Percentiles rank a stretch among this genome's conserved stretches.
phyloP scores from a whole-genome alignment of 2,329 filamentous ascomycete species.

The Leptographium radiaticola region DNA sequence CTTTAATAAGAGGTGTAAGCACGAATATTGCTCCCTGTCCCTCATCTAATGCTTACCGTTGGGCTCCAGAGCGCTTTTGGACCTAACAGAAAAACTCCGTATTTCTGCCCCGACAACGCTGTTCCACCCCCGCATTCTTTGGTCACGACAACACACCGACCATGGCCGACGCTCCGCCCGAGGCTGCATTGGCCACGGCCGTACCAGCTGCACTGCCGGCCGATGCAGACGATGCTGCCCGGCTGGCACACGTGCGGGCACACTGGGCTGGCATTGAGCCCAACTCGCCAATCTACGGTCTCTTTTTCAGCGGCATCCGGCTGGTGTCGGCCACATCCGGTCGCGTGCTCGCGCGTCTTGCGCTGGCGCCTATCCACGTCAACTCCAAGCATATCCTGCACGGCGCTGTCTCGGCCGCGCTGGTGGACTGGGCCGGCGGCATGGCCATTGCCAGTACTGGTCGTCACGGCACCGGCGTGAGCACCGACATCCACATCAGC shows the following conservation, averaged over 20 bases:
- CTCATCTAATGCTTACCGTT: too few species aligned
- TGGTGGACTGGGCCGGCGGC: conserved; percentile 63
- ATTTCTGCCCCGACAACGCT: not conserved
- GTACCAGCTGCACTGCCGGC: not conserved
- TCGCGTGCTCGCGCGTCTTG: conserved; percentile 32
- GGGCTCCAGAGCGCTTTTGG: not conserved
- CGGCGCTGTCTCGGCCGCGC: conserved; percentile 56
- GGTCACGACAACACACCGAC: not conserved
- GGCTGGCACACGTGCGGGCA: conserved; percentile 15
- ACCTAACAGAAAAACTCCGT: not conserved
- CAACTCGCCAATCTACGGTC: conserved; percentile 39
- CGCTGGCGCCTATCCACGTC: conserved; percentile 42
- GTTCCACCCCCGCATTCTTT: not conserved
- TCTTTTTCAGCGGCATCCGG: conserved; percentile 33
- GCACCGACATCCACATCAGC: conserved; percentile 61
- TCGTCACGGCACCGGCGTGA: conserved; percentile 51
- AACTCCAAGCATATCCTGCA: conserved; percentile 57
- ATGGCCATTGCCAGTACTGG: conserved; percentile 57
- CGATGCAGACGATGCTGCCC: not conserved
- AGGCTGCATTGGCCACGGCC: not conserved
- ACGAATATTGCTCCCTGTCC: too few species aligned
- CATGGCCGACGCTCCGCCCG: not conserved
- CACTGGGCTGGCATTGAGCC: conserved; percentile 24
- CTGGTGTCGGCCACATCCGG: conserved; percentile 33
- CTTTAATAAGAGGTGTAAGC: too few species aligned